These are phyloP conservation scores for Phytophthora hibernalis DNA, from an alignment of 352 stramenopile species.

Conservation along the genomic window DNA sequence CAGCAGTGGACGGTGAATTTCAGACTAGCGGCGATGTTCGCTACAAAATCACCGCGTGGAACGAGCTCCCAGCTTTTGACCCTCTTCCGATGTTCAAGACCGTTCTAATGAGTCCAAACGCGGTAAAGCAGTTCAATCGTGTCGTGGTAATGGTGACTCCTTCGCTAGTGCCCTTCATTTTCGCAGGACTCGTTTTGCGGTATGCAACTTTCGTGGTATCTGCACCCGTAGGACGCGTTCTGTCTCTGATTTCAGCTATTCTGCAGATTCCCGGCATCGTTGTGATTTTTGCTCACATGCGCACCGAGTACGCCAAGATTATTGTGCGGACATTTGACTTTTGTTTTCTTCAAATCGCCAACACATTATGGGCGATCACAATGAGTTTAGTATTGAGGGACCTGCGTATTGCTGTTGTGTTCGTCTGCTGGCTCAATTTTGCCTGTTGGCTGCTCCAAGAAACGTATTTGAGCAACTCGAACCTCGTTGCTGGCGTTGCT, in stretches of 20 bases:
- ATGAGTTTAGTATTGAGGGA: conserved; percentile 7
- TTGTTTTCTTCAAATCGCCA: conserved; percentile 14
- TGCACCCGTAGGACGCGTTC: conserved; percentile 8
- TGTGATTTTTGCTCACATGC: not conserved
- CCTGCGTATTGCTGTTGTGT: not conserved
- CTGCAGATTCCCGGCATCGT: conserved; percentile 13
- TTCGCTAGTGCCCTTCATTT: not conserved
- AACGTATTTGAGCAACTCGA: conserved; percentile 13
- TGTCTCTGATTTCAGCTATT: conserved; percentile 3
- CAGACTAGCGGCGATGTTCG: not conserved
- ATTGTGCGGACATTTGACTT: conserved; percentile 21
- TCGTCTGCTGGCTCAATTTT: conserved; percentile 4
- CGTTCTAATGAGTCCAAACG: not conserved
- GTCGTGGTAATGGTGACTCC: not conserved
- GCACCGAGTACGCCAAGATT: conserved; percentile 19
- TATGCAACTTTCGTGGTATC: conserved; percentile 3
- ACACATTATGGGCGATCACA: conserved; percentile 10
- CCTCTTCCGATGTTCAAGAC: conserved; percentile 7
- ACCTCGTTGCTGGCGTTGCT: conserved; percentile 3
- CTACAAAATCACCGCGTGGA: conserved; percentile 13
- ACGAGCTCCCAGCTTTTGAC: conserved; percentile 9
- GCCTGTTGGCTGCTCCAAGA: conserved; percentile 9
- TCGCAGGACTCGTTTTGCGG: not conserved
- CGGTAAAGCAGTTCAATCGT: conserved; percentile 4
- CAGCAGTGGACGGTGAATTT: not conserved